Evolutionary conservation across 768 basidiomycete species (phyloP), one percentile per base, ranked within the genome.

Genomic region (Collybiopsis confluens): DNA sequence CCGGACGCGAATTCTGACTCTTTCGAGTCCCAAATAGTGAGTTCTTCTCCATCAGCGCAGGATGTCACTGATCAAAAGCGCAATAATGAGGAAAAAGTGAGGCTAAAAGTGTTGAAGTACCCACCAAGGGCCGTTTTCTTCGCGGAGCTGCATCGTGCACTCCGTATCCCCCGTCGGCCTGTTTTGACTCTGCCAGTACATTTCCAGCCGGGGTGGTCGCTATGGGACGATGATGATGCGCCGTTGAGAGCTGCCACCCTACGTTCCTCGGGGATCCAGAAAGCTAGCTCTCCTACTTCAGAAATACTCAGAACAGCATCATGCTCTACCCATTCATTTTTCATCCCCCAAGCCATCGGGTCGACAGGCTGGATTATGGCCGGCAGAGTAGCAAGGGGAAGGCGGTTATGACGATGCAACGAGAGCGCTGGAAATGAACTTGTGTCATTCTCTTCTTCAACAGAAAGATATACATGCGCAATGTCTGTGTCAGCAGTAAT

Each of bases 1-100:
- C 95, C 95, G 4, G 89, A 87, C 7, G 92, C 85, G 67, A 98
- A 98, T 67, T 96, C 91, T 16, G 90, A 94, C 67, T 90, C 90
- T 48, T 88, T 88, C 0, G 94, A 97, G 68, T 98, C 93, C 96
- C 96, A 98, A 16, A 98, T 92, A 0, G 92, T 93, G 43, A 98
- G 68, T 63, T 95, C 92, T 55, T 89, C 78, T 0, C 86, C 87
- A 18, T 81, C 78, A 0, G 74, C 61, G 15, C 70, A 65, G 4
- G 77, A 71, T 13, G 86, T 82, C 56, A 92, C 91, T 93, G 41
- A 18, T 40, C 54, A 40, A 45, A 3, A 30, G 15, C 42, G 46
- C 44, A 35, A 54, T 47, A 21, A 60, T 54, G 49, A 49, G 54
- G 48, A 57, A 47, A 28, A 49, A 6, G 23, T 21, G 13, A 44